Evolutionary conservation across 208 protist genomes (phyloP).

Genomic region (Wallacemonas collosoma): DNA sequence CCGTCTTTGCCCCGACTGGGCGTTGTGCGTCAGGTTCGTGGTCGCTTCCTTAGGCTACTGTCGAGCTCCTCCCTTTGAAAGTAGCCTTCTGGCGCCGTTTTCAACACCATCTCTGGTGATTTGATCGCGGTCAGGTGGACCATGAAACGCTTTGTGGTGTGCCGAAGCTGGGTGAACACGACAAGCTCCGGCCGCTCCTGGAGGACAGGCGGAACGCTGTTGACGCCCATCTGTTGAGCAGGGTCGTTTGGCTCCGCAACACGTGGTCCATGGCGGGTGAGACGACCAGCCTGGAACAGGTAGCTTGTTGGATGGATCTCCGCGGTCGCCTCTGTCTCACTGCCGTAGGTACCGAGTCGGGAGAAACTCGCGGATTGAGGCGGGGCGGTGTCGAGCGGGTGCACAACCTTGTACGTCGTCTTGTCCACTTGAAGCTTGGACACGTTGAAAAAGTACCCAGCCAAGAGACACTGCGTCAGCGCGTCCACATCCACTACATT

Average conservation of each 20-base stretch:
- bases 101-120: slow-evolving; percentile 64
- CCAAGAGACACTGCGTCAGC: slow-evolving; percentile 75
- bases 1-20: too few relatives aligned
- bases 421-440: slow-evolving; percentile 78
- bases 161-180: slow-evolving; percentile 85
- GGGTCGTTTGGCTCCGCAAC: neutral
- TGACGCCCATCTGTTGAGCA: neutral
- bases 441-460: slow-evolving; percentile 92
- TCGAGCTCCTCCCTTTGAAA: slow-evolving; percentile 81
- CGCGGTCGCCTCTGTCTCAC: slow-evolving; percentile 21
- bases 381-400: slow-evolving; percentile 64
- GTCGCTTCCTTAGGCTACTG: slow-evolving; percentile 68
- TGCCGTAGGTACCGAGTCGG: slow-evolving; percentile 11
- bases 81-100: slow-evolving; percentile 79
- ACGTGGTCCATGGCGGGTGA: slow-evolving; percentile 11
- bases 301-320: slow-evolving; percentile 88
- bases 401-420: slow-evolving; percentile 72
- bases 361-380: slow-evolving; percentile 16
- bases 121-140: slow-evolving; percentile 83
- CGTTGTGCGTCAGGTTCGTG: slow-evolving; percentile 24
- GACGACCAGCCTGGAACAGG: slow-evolving; percentile 37
- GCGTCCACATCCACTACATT: slow-evolving; percentile 49
- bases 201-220: slow-evolving; percentile 25
- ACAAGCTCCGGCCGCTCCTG: slow-evolving; percentile 73
- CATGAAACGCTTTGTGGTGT: slow-evolving; percentile 88